Conservation (phyloP, 306 rosid genomes). For the Psophocarpus tetragonolobus region DNA sequence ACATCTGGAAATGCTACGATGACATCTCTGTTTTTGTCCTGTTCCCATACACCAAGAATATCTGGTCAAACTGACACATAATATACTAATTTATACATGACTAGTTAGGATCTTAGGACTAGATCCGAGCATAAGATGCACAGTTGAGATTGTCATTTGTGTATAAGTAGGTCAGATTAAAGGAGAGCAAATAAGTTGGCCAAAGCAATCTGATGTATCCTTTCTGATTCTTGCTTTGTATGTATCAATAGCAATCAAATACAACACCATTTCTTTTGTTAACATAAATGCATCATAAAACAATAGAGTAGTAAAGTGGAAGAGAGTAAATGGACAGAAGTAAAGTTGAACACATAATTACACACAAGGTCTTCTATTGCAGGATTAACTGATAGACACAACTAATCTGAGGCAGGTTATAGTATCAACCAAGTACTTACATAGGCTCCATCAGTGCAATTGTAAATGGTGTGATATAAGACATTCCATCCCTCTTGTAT, state of each 20-base stretch:
- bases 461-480: conserved; percentile 75
- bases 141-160: background rate
- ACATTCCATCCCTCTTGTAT: conserved; percentile 79
- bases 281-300: background rate
- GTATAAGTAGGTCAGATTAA: conserved; percentile 5
- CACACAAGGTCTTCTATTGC: conserved; percentile 7
- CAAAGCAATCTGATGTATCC: conserved; percentile 5
- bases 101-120: conserved; percentile 1
- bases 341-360: background rate
- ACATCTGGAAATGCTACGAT: conserved; percentile 89
- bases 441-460: conserved; percentile 89
- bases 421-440: conserved; percentile 57
- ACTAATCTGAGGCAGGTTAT: conserved; percentile 12
- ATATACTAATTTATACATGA: conserved; percentile 15
- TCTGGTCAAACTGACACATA: conserved; percentile 18
- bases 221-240: background rate
- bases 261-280: background rate
- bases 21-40: conserved; percentile 92
- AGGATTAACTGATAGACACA: conserved; percentile 19
- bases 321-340: background rate
- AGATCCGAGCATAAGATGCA: conserved; percentile 19
- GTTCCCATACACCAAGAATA: conserved; percentile 39
- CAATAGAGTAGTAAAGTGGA: background rate
- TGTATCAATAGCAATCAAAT: conserved; percentile 6
- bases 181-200: conserved; percentile 7